Base-by-base conservation (phyloP, 1,284 basidiomycete species). In the Takashimella tepidaria region DNA sequence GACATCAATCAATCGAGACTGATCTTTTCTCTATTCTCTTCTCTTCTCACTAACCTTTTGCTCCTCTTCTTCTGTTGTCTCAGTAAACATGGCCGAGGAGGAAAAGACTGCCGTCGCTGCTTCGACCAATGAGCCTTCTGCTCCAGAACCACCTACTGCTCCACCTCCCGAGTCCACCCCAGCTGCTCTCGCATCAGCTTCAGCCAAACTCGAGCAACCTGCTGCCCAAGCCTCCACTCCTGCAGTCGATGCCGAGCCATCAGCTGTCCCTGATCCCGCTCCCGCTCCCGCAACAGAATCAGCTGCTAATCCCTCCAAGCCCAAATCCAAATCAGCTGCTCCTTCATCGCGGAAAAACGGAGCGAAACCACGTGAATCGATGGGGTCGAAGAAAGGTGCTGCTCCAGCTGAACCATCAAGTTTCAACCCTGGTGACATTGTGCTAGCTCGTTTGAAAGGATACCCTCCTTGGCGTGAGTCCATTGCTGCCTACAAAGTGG, bases 361-460 rank as follows among this genome's bases (percentile, higher is more conserved):
- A 19, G 23, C 50, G 26, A 56, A 48, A 26, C 13, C 43, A 11
- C 27, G 37, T 20, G 6, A 45, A 13, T 45, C 54, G 22, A 41
- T 45, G 24, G 13, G 19, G 16, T 43, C 51, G 16, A 55, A 59
- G 53, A 63, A 63, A 56, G 40, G 23, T 11, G 49, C 54, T 25
- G 49, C 56, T 16, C 45, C 55, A 6, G 50, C 52, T 5, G 57
- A 50, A 16, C 53, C 56, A 37, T 64, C 63, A 43, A 76, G 75
- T 58, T 85, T 82, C 72, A 76, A 79, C 37, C 63, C 79, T 52
- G 81, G 87, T 69, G 92, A 96, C 72, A 81, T 92, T 64, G 92
- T 98, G 27, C 83, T 97, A 56, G 91, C 84, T 41, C 92, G 96
- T 79, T 79, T 98, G 69, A 89, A 89, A 77, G 93, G 95, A 13